Evolutionary conservation across 2,329 filamentous ascomycete species (phyloP).

Genomic region (Pseudogymnoascus sp.): DNA sequence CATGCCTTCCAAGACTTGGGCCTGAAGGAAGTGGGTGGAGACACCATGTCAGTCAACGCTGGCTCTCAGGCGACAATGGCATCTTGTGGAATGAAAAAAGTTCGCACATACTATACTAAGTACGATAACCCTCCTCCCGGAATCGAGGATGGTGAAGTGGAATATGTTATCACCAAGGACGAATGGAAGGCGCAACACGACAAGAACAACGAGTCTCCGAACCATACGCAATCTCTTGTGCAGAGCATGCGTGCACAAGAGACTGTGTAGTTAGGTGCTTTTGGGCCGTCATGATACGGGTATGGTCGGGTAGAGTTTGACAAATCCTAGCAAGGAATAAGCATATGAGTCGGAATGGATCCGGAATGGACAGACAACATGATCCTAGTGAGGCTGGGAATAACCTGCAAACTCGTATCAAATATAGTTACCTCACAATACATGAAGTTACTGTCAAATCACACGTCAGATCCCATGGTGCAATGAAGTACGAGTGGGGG

Average conservation of each 20-base stretch:
- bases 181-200: not conserved
- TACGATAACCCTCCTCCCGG: constrained; percentile 3
- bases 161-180: not conserved
- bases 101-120: not conserved
- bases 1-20: constrained; percentile 27
- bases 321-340: not conserved
- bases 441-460: not conserved
- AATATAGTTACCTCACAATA: not conserved
- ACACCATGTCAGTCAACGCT: constrained; percentile 29
- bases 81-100: not conserved
- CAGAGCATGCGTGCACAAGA: not conserved
- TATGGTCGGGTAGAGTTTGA: not conserved
- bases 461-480: not conserved
- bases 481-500: not conserved
- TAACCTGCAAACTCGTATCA: not conserved
- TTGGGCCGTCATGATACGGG: not conserved
- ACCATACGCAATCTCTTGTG: not conserved
- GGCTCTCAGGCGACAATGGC: constrained; percentile 21
- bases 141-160: constrained; percentile 5
- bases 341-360: not conserved
- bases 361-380: not conserved
- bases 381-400: not conserved
- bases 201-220: not conserved
- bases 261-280: not conserved
- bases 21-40: constrained; percentile 22